These are phyloP conservation scores for Mycena filopes DNA, from an alignment of 768 basidiomycete genomes.

Conservation along the genomic window DNA sequence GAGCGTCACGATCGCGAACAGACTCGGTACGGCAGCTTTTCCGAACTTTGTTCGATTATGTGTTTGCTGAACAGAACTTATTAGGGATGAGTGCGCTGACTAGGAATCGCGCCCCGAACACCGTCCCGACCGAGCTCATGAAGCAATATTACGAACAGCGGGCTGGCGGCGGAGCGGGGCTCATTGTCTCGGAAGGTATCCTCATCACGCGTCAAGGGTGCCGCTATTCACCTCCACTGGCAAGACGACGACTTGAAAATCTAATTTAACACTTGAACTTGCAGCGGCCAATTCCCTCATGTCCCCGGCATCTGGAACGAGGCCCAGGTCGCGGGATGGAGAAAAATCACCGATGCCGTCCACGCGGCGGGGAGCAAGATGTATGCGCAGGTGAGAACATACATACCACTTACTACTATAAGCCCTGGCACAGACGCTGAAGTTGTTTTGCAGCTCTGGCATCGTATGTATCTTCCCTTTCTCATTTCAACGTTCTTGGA, in stretches of 20 bases:
- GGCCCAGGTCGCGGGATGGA: conserved; percentile 56
- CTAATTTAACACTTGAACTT: too few relatives aligned
- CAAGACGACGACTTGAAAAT: too few relatives aligned
- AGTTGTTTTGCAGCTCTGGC: conserved; percentile 14
- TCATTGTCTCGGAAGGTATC: conserved; percentile 52
- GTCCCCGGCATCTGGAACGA: conserved; percentile 57
- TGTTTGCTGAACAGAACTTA: too few relatives aligned
- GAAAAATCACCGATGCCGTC: conserved; percentile 55
- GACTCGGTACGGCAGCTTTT: conserved; percentile 33
- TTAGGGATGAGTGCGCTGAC: conserved; percentile 51
- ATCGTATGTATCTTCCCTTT: conserved; percentile 22
- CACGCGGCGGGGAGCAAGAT: conserved; percentile 55
- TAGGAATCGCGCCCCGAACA: conserved; percentile 48
- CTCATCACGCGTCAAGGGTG: conserved; percentile 57
- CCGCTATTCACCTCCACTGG: conserved; percentile 2
- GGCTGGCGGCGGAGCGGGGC: conserved; percentile 47
- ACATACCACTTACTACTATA: too few relatives aligned
- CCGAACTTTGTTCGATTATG: not conserved
- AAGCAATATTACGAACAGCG: conserved; percentile 54
- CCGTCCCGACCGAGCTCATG: conserved; percentile 51
- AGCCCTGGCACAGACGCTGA: conserved; percentile 54
- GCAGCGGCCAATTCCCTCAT: not conserved
- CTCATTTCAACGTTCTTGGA: too few relatives aligned
- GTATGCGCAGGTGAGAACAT: conserved; percentile 51
- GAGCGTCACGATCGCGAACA: conserved; percentile 46